Base-by-base conservation (phyloP, 2,329 filamentous ascomycete genomes). In the Cyclaneusma minus region DNA sequence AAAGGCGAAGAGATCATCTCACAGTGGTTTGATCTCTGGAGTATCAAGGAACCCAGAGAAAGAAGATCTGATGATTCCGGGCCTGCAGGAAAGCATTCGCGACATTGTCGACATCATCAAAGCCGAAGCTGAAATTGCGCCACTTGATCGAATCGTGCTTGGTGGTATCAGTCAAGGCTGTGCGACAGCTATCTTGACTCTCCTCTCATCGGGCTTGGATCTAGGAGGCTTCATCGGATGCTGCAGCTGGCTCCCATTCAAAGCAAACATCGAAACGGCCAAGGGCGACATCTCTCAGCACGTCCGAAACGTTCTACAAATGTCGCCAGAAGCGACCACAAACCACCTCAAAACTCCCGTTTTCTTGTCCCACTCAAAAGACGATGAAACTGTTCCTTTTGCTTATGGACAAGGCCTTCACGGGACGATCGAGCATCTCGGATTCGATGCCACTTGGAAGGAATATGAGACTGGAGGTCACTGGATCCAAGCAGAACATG, bases 101-200 rank as follows among this genome's bases (percentile, higher is more conserved):
- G 33, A 35, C 3, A 40, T 63, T 2, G 35, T 44, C 3, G 25
- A 35, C 0, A 23, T 60, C 3, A 35, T 61, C 1, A 22, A 15
- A 4, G 21, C 33, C 0, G 56, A 63, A 37, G 54, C 54, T 3
- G 31, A 29, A 3, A 3, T 28, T 5, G 35, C 62, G 4, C 9
- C 30, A 4, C 52, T 47, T 37, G 47, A 57, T 11, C 40, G 40
- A 5, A 36, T 64, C 13, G 43, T 62, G 5, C 38, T 63, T 1
- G 53, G 52, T 5, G 58, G 60, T 0, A 58, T 63, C 27, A 58
- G 56, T 28, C 54, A 58, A 44, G 60, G 58, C 11, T 54, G 45
- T 2, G 55, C 58, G 1, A 56, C 56, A 4, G 42, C 47, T 13
- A 39, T 48, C 2, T 50, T 54, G 19, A 41, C 47, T 3, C 35